phyloP scores from a whole-genome alignment of 768 basidiomycete species.

The Lactifluus echinatus region DNA sequence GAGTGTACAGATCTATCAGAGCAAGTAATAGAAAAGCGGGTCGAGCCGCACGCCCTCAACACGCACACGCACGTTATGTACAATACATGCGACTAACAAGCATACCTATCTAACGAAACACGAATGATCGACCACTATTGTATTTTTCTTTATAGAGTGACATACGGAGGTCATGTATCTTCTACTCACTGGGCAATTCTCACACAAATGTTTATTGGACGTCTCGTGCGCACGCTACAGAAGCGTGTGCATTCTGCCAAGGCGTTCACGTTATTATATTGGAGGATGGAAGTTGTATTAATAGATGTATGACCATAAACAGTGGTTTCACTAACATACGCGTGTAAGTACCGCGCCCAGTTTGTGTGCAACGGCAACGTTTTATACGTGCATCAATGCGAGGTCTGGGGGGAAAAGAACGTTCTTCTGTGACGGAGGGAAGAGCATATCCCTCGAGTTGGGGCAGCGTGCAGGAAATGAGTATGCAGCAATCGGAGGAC shows the following conservation, averaged over 20 bases:
- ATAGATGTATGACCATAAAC: constrained; percentile 6
- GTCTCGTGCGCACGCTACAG: neutral
- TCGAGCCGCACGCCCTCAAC: neutral
- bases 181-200: neutral
- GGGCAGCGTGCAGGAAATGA: neutral
- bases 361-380: neutral
- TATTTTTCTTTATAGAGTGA: constrained; percentile 3
- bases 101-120: neutral
- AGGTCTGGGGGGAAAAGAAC: neutral
- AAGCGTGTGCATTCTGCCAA: neutral
- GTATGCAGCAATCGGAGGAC: neutral
- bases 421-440: neutral
- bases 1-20: constrained; percentile 66
- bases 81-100: neutral
- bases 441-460: neutral
- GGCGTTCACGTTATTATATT: neutral
- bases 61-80: neutral
- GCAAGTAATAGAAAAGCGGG: constrained; percentile 2
- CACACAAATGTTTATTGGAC: neutral
- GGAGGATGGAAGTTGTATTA: neutral
- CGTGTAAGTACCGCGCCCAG: neutral
- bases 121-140: neutral
- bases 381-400: neutral
- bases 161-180: neutral
- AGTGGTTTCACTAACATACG: neutral